phyloP scores from a whole-genome alignment of 1,284 basidiomycete species.

The Fomitopsis betulina region DNA sequence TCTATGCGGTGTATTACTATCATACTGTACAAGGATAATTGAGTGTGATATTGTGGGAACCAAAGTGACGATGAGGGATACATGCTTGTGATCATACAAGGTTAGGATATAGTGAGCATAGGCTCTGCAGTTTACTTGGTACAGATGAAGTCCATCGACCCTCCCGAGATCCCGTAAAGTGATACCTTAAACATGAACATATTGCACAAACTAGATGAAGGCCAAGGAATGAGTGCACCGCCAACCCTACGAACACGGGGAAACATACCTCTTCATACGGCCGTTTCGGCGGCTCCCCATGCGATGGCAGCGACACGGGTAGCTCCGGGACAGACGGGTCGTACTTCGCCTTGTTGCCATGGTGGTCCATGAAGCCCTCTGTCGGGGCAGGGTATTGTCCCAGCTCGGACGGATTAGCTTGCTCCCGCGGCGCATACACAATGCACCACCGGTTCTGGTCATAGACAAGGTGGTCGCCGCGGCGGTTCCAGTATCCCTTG shows the following conservation, averaged over 20 bases:
- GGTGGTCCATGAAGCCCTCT: constrained; percentile 50
- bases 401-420: constrained; percentile 53
- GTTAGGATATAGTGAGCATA: neutral
- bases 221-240: neutral
- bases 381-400: constrained; percentile 48
- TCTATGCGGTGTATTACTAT: neutral
- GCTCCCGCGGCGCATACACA: constrained; percentile 54
- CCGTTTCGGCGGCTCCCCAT: constrained; percentile 44
- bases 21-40: neutral
- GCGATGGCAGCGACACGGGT: constrained; percentile 49
- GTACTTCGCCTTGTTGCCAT: constrained; percentile 36
- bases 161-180: neutral
- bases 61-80: neutral
- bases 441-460: constrained; percentile 41
- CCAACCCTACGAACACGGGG: neutral
- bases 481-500: constrained; percentile 61
- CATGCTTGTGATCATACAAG: neutral
- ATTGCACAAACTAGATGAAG: constrained; percentile 15
- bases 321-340: constrained; percentile 46
- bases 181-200: constrained; percentile 9
- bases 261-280: constrained; percentile 55
- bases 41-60: neutral
- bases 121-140: neutral
- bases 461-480: constrained; percentile 60
- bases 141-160: neutral